phyloP scores from a whole-genome alignment of 2,329 filamentous ascomycete genomes.

The Alternaria brassicae region DNA sequence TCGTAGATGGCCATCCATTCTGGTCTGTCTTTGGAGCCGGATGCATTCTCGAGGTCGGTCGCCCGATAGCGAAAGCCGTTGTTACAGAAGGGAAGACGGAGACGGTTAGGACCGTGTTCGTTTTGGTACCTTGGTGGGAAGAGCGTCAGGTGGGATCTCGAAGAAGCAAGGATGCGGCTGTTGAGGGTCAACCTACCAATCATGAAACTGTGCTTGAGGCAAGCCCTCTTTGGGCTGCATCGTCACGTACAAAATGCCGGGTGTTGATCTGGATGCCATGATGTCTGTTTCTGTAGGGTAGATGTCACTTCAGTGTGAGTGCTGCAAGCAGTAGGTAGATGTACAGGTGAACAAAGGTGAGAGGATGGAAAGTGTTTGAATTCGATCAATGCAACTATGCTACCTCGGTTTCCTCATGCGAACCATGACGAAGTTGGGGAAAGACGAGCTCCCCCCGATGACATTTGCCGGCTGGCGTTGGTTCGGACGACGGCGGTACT shows the following conservation, averaged over 20 bases:
- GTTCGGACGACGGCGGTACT: constrained; percentile 14
- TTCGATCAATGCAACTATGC: constrained; percentile 4
- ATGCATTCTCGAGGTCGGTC: constrained; percentile 58
- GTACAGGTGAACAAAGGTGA: not conserved
- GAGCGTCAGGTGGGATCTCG: constrained; percentile 44
- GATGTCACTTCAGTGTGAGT: not conserved
- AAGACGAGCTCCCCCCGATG: constrained; percentile 35
- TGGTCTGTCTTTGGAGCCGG: constrained; percentile 57
- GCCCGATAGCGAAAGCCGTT: constrained; percentile 83
- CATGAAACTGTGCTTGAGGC: constrained; percentile 75
- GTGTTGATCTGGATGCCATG: constrained; percentile 57
- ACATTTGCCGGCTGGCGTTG: constrained; percentile 41
- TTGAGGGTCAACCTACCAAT: constrained; percentile 54
- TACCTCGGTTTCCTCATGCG: constrained; percentile 1
- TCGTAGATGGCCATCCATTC: constrained; percentile 84
- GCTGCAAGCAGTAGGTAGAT: not conserved
- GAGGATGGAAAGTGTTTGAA: not conserved
- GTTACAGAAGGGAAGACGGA: constrained; percentile 74
- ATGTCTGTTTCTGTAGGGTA: constrained; percentile 11
- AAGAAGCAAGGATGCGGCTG: constrained; percentile 31
- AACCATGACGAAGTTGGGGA: constrained; percentile 15
- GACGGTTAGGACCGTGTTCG: constrained; percentile 83
- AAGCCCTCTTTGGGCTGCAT: constrained; percentile 78
- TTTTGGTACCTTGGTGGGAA: constrained; percentile 71
- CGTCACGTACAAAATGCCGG: constrained; percentile 81